Percentiles rank a stretch among this genome's conserved stretches.
These are phyloP conservation scores for Conidiobolus incongruus DNA, from an alignment of 371 early-diverging fungal genomes.

Conservation along the genomic window DNA sequence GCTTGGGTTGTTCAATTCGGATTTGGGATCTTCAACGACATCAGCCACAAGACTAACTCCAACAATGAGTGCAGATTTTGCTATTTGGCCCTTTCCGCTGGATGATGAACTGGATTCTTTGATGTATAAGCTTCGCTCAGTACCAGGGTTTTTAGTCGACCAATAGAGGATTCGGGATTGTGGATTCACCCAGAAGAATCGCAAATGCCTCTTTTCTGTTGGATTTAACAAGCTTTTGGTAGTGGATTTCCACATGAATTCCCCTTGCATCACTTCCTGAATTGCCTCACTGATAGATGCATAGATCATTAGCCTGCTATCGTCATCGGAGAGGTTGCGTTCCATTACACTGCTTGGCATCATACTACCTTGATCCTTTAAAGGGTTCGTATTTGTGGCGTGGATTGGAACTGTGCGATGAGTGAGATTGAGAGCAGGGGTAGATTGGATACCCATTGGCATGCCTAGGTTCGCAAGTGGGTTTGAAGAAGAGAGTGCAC, in stretches of 20 bases:
- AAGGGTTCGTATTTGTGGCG: too few relatives aligned
- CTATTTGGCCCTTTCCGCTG: background rate
- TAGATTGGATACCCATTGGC: too few relatives aligned
- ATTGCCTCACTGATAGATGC: conserved; percentile 38
- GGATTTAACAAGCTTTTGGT: conserved; percentile 15
- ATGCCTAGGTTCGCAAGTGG: too few relatives aligned
- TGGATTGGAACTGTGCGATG: too few relatives aligned
- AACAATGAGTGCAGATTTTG: too few relatives aligned
- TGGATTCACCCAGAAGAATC: conserved; percentile 67
- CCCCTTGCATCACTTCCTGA: conserved; percentile 58
- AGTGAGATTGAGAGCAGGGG: too few relatives aligned
- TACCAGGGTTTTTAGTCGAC: conserved; percentile 9
- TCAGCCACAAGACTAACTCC: background rate
- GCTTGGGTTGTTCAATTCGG: background rate
- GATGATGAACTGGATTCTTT: conserved; percentile 24
- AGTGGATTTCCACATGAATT: conserved; percentile 46
- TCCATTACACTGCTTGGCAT: too few relatives aligned
- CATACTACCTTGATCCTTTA: too few relatives aligned
- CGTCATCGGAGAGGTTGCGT: too few relatives aligned
- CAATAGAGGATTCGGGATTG: conserved; percentile 56
- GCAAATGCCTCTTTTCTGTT: conserved; percentile 28
- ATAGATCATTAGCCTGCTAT: too few relatives aligned
- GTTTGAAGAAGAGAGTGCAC: too few relatives aligned
- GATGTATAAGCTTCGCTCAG: conserved; percentile 2
- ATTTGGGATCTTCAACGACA: background rate